Base-by-base conservation (phyloP, 2,329 filamentous ascomycete species). In the Apiospora kogelbergensis region DNA sequence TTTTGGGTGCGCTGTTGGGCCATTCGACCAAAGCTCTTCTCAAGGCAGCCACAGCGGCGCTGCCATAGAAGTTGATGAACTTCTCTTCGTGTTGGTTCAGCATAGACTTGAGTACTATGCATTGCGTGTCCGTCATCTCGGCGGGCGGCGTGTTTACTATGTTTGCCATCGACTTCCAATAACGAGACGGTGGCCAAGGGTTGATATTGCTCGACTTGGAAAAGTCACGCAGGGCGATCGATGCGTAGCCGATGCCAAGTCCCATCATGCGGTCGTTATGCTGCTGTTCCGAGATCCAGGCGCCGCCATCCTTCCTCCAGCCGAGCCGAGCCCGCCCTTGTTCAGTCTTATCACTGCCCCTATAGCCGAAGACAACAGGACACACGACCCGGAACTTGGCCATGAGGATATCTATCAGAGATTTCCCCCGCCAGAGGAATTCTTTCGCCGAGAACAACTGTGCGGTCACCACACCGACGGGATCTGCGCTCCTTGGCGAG, bases 251-350 rank as follows among this genome's bases (percentile, higher is more conserved):
- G 3, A 92, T 91, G 1, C 90, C 94, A 0, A 98, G 84, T 0
- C 94, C 95, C 4, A 89, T 90, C 91, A 97, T 95, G 70, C 92
- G 89, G 77, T 95, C 91, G 73, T 89, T 88, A 80, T 98, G 94
- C n/a, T 83, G 83, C 77, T 94, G 90, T 74, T 93, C 90, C 1
- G 85, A 82, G 70, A 92, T 84, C 83, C 87, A 95, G 7, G 81
- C 81, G 6, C 85, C 84, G 10, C 82, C 84, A 15, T 89, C 86
- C 72, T 85, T 88, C 79, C 85, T 87, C 93, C 94, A 97, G 0
- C 93, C 94, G 2, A 97, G 80, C n/a, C 87, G 85, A 22, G 80
- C 73, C 15, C 90, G 87, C 0, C 93, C 94, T 13, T 84, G 83
- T 63, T 89, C 86, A 0, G 90, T 97, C 71, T 86, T 90, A 78